A percentile compares a stretch with the other conserved stretches of the same genome.
Evolutionary conservation across 768 basidiomycete species (phyloP).

Genomic region (Rhodosporidiobolus odoratus): DNA sequence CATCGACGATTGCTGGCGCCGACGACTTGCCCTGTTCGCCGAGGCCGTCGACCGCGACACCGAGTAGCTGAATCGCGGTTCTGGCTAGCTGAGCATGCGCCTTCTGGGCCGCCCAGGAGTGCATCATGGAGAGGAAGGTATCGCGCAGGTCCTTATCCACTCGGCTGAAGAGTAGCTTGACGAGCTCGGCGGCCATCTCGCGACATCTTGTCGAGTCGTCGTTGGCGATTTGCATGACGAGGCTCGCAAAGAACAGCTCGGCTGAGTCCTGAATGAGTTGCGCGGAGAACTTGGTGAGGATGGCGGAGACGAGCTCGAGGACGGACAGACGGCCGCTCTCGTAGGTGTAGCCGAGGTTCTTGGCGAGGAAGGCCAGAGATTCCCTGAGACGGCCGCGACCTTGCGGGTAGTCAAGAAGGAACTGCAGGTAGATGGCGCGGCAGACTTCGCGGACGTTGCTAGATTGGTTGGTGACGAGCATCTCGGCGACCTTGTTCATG

Average conservation of each 20-base stretch:
- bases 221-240: constrained; percentile 89
- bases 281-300: constrained; percentile 76
- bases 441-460: constrained; percentile 84
- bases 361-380: constrained; percentile 84
- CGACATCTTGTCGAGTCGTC: constrained; percentile 85
- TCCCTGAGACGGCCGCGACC: constrained; percentile 81
- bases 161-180: constrained; percentile 68
- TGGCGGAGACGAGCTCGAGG: constrained; percentile 79
- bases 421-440: constrained; percentile 80
- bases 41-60: constrained; percentile 68
- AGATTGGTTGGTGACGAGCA: constrained; percentile 91
- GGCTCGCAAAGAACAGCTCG: constrained; percentile 80
- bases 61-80: constrained; percentile 75
- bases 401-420: constrained; percentile 94
- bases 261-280: constrained; percentile 69
- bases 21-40: constrained; percentile 51
- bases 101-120: constrained; percentile 68
- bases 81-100: constrained; percentile 60
- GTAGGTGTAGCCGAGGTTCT: constrained; percentile 82
- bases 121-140: constrained; percentile 63
- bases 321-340: constrained; percentile 90
- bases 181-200: constrained; percentile 75
- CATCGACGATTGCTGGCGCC: constrained; percentile 44
- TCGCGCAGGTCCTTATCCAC: constrained; percentile 59
- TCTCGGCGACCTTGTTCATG: constrained; percentile 85